Evolutionary conservation across 805 yeast species (phyloP).

Genomic region (Zygotorulaspora chibaensis): DNA sequence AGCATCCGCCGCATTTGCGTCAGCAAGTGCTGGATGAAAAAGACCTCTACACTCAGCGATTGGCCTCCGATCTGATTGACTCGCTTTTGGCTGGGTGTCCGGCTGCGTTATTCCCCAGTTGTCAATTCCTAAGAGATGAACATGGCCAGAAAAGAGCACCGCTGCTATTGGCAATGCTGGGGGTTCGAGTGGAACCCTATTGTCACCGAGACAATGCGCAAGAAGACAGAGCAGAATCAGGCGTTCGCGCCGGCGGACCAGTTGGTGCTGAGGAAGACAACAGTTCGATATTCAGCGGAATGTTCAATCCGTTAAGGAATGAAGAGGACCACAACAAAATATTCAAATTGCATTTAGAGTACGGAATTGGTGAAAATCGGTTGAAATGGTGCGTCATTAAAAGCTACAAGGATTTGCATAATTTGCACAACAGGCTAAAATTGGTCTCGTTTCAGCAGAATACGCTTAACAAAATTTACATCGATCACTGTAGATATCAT

Average conservation of each 20-base stretch:
- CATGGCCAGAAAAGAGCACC: constrained; percentile 78
- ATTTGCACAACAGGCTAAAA: constrained; percentile 65
- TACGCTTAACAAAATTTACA: constrained; percentile 28
- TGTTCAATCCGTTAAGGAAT: constrained; percentile 1
- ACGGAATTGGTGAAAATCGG: constrained; percentile 79
- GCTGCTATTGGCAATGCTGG: constrained; percentile 65
- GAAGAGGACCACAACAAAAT: constrained; percentile 34
- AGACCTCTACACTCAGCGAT: constrained; percentile 21
- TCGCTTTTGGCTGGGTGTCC: constrained; percentile 66
- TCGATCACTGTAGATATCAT: constrained; percentile 25
- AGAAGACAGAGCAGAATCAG: background rate
- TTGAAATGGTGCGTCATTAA: constrained; percentile 77
- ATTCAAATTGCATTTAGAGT: constrained; percentile 73
- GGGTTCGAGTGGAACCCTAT: constrained; percentile 49
- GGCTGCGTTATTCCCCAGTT: constrained; percentile 67
- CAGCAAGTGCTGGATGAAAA: constrained; percentile 10
- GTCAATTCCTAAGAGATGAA: constrained; percentile 73
- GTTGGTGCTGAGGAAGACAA: constrained; percentile 5
- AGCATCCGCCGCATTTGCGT: constrained; percentile 1
- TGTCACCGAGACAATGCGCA: background rate
- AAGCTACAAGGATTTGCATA: constrained; percentile 65
- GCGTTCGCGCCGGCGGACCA: constrained; percentile 10
- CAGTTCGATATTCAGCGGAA: constrained; percentile 9
- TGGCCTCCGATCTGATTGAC: constrained; percentile 44
- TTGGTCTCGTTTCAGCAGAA: constrained; percentile 46